These are phyloP conservation scores for Candida methanosorbosa DNA, from an alignment of 805 yeast genomes.

Conservation along the genomic window DNA sequence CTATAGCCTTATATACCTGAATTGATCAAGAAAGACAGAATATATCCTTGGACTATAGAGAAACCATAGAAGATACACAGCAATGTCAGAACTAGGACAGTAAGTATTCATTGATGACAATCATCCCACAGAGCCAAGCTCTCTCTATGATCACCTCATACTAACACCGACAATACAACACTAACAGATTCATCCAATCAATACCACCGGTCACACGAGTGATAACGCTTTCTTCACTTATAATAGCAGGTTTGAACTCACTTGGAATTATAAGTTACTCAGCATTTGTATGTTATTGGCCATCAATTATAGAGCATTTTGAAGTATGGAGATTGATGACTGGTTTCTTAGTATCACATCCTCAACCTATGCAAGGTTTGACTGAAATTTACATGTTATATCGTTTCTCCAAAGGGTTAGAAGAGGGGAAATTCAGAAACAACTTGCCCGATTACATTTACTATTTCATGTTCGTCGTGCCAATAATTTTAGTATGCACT, in stretches of 20 bases:
- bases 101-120: constrained; percentile 11
- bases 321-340: constrained; percentile 42
- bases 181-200: constrained; percentile 24
- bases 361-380: constrained; percentile 34
- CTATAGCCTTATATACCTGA: too few species aligned
- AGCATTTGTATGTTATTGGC: constrained; percentile 23
- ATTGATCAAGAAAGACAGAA: too few species aligned
- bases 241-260: constrained; percentile 31
- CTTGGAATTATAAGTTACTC: constrained; percentile 19
- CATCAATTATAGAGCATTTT: constrained; percentile 19
- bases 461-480: constrained; percentile 41
- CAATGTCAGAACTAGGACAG: constrained; percentile 26
- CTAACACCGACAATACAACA: constrained; percentile 4
- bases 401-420: constrained; percentile 48
- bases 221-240: constrained; percentile 39
- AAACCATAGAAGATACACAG: too few species aligned
- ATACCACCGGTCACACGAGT: constrained; percentile 60
- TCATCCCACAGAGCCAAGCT: not conserved
- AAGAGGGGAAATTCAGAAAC: constrained; percentile 37
- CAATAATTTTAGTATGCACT: constrained; percentile 32
- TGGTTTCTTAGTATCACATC: constrained; percentile 35
- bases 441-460: constrained; percentile 48
- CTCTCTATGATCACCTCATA: constrained; percentile 1
- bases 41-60: too few species aligned
- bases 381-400: constrained; percentile 51